Evolutionary conservation across 2,329 filamentous ascomycete genomes (phyloP), one percentile per base, ranked within the genome.

Genomic region (Dactylellina haptotyla): DNA sequence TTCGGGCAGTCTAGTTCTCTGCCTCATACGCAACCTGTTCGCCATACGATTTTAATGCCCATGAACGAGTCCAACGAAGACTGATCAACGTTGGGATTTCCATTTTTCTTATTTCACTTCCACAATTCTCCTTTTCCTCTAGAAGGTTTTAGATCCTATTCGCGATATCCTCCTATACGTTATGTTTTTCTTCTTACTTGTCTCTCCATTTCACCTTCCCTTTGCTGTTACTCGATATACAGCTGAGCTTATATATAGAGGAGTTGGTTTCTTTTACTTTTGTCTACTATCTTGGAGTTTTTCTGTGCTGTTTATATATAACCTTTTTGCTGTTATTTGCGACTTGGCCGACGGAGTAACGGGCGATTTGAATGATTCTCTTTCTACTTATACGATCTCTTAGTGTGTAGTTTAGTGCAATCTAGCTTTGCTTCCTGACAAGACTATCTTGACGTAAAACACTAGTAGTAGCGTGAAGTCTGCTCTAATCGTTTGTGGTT

Each of bases 41-140:
- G 41, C 26, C 28, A 51, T 61, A 64, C 53, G 65, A 46, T 45
- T 64, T 59, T 72, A 72, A 72, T 72, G 67, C 32, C 59, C 32
- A 34, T 39, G 26, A 39, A 64, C 26, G 66, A 50, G 66, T 64
- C 43, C 41, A n/a, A 72, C 43, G 66, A 64, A 54, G 37, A 28
- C 43, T 34, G 45, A 39, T 72, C 9, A 54, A 37, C 18, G 45
- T 37, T 72, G 53, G 34, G 20, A 34, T 16, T 32, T 50, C 26
- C n/a, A 45, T 34, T 26, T 56, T 57, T 32, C 16, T 61, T 46
- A 6, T 20, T 53, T 62, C 37, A 56, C 50, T 57, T 43, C 51
- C n/a, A 63, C 50, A 30, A 43, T 62, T 57, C 25, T 51, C 6
- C n/a, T 39, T 50, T 18, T 50, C 16, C 32, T 51, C 10, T 39